phyloP scores from a whole-genome alignment of 768 basidiomycete genomes.

The Termitomyces sp. region DNA sequence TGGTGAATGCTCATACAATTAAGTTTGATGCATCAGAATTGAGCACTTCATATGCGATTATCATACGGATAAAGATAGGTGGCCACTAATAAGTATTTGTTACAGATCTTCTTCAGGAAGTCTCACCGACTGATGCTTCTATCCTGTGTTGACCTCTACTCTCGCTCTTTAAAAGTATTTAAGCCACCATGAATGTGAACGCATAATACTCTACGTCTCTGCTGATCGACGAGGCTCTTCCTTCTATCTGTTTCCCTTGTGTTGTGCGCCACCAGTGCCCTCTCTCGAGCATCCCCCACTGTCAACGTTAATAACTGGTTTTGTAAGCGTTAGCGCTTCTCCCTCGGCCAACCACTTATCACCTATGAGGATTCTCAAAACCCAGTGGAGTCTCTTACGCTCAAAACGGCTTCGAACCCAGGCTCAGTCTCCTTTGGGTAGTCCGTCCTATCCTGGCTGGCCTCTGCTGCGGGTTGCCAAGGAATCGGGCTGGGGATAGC shows the following conservation, averaged over 20 bases:
- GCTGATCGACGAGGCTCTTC: neutral
- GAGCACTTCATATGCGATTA: too few relatives aligned
- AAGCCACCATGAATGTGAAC: neutral
- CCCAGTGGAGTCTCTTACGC: slow-evolving; percentile 53
- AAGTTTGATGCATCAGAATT: too few relatives aligned
- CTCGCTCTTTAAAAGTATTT: neutral
- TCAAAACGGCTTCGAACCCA: slow-evolving; percentile 44
- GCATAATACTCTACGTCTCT: neutral
- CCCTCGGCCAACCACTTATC: neutral
- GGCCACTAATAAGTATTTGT: too few relatives aligned
- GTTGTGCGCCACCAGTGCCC: neutral
- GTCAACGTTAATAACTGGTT: slow-evolving; percentile 45
- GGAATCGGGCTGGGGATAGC: too few relatives aligned
- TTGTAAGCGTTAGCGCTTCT: slow-evolving; percentile 30
- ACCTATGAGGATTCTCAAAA: neutral
- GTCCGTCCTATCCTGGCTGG: slow-evolving; percentile 47
- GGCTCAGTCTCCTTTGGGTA: slow-evolving; percentile 37
- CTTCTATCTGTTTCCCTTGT: neutral
- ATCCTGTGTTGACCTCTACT: neutral
- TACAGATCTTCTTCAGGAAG: too few relatives aligned
- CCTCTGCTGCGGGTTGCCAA: too few relatives aligned
- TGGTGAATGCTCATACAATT: too few relatives aligned
- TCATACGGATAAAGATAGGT: too few relatives aligned
- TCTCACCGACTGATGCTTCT: too few relatives aligned
- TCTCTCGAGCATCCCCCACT: neutral